These are phyloP conservation scores for Xerophyta viscosa DNA, from an alignment of 106 monocot genomes.

Conservation along the genomic window DNA sequence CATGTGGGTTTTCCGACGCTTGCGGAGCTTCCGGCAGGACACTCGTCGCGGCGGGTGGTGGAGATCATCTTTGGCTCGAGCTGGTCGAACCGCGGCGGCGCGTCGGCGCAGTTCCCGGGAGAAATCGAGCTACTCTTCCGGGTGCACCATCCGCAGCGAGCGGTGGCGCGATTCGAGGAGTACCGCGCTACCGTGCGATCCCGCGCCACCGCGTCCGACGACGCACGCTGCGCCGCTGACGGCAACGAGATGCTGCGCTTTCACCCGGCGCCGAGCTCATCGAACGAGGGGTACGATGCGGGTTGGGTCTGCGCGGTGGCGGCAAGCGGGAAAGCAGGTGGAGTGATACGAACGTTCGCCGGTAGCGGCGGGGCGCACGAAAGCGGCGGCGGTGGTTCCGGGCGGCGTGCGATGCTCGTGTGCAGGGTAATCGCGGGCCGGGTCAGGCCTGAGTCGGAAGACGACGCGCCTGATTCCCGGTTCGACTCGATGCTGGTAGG, in stretches of 20 bases:
- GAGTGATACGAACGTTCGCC: slow-evolving; percentile 45
- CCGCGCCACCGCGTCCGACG: slow-evolving; percentile 12
- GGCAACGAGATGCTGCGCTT: slow-evolving; percentile 96
- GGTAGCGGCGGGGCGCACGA: slow-evolving; percentile 62
- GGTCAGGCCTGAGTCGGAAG: slow-evolving; percentile 10
- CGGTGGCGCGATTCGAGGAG: slow-evolving; percentile 77
- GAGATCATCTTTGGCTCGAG: slow-evolving; percentile 75
- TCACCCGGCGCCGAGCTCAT: slow-evolving; percentile 22
- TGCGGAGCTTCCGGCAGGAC: slow-evolving; percentile 40
- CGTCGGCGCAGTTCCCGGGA: slow-evolving; percentile 31
- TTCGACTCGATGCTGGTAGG: slow-evolving; percentile 34
- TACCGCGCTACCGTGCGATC: slow-evolving; percentile 44
- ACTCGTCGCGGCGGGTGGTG: slow-evolving; percentile 68
- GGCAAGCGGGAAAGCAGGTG: not conserved
- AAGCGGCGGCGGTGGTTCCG: slow-evolving; percentile 24
- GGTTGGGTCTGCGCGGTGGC: slow-evolving; percentile 23
- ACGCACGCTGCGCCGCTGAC: slow-evolving; percentile 66
- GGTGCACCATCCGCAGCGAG: slow-evolving; percentile 58
- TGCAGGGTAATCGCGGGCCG: slow-evolving; percentile 86
- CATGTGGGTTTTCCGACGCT: slow-evolving; percentile 22
- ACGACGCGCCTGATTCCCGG: slow-evolving; percentile 3
- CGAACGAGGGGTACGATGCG: not conserved
- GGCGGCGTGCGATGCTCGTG: slow-evolving; percentile 55
- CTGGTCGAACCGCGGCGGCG: slow-evolving; percentile 44
- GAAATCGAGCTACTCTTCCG: slow-evolving; percentile 72